Evolutionary conservation across 345 rosid species (phyloP).

Genomic region (Eucalyptus guilfoylei): DNA sequence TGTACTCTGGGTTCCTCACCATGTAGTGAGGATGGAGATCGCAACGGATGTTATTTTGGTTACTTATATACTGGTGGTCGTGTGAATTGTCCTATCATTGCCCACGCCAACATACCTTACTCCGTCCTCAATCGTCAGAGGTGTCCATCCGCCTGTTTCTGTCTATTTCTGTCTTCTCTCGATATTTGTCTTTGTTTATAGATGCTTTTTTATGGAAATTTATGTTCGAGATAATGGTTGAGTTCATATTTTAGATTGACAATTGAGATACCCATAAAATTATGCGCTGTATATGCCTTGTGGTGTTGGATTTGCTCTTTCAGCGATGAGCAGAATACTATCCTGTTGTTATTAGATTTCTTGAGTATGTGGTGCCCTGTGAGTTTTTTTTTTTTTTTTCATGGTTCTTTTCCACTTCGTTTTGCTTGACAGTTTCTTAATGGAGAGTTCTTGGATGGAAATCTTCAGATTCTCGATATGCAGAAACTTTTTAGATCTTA

Average conservation of each 20-base stretch:
- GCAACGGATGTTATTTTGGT: not conserved
- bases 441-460: not conserved
- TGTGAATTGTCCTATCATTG: not conserved
- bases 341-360: not conserved
- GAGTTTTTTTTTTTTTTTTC: not conserved
- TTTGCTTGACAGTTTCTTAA: not conserved
- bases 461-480: not conserved
- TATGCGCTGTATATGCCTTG: not conserved
- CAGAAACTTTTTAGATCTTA: not conserved
- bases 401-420: not conserved
- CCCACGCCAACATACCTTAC: not conserved
- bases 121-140: not conserved
- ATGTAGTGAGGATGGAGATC: not conserved
- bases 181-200: not conserved
- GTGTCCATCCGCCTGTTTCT: not conserved
- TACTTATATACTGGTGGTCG: not conserved
- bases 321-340: not conserved
- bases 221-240: not conserved
- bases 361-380: not conserved
- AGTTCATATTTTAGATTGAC: not conserved
- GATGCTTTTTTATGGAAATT: not conserved
- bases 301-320: not conserved
- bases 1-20: not conserved
- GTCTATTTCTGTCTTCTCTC: not conserved
- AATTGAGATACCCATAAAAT: not conserved